A percentile compares a stretch with the other conserved stretches of the same genome.
Conservation (phyloP, 345 rosid genomes). For the Eutrema yunnanense region DNA sequence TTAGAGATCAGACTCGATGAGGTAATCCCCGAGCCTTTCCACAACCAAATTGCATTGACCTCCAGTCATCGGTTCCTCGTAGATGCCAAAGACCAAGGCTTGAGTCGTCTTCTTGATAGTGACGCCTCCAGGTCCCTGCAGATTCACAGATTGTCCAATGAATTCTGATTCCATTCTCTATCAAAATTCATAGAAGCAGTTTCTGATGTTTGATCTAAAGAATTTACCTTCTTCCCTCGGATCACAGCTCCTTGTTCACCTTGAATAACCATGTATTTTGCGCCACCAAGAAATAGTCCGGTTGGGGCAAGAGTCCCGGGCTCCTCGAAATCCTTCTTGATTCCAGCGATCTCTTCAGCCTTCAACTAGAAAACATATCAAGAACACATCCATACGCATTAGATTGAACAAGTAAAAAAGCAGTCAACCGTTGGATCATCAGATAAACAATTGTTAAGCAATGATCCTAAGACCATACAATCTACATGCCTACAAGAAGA, state of each 20-base stretch:
- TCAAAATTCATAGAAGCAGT: neutral
- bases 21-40: constrained; percentile 60
- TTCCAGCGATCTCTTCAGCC: constrained; percentile 47
- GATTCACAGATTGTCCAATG: neutral
- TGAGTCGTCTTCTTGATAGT: constrained; percentile 66
- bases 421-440: neutral
- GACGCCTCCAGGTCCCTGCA: constrained; percentile 75
- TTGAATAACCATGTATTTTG: constrained; percentile 80
- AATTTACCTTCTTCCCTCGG: constrained; percentile 79
- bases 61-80: constrained; percentile 34
- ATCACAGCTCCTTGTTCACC: constrained; percentile 82
- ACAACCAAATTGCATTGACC: constrained; percentile 37
- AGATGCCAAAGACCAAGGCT: constrained; percentile 32
- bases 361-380: constrained; percentile 43
- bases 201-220: neutral
- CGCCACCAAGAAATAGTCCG: constrained; percentile 67
- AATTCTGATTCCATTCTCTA: neutral
- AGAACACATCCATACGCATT: neutral
- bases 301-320: constrained; percentile 77
- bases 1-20: constrained; percentile 60
- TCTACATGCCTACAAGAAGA: neutral
- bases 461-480: neutral
- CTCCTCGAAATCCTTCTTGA: constrained; percentile 55
- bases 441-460: neutral
- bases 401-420: neutral